Evolutionary conservation across 2,329 filamentous ascomycete genomes (phyloP), one percentile per base, ranked within the genome.

Genomic region (Dactylellina leptospora): DNA sequence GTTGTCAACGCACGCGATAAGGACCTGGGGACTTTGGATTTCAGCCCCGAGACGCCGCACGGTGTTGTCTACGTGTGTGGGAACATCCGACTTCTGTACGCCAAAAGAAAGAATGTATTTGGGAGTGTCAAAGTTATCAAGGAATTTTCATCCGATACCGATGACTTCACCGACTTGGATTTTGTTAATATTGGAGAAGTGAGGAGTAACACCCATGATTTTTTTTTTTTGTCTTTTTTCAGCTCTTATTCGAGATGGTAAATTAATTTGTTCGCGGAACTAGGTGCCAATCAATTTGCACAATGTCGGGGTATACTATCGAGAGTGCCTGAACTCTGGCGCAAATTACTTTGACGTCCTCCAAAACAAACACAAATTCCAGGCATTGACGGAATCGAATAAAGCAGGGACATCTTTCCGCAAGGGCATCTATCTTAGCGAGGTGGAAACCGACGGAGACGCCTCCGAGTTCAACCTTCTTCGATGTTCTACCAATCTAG

Each of bases 251-350:
- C 22, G 33, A 42, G 38, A 1, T 28, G 18, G 30, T 30, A 38
- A 25, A 60, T 38, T 60, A 27, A 60, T 28, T 40, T 60, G 38
- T n/a, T 25, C 13, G 13, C 18, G 36, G 13, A 25, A 60, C 38
- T n/a, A 60, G 56, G 44, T 60, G 16, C 56, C 56, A 36, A 60
- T 60, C 25, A 60, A 60, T 16, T 40, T 60, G 42, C 56, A 60
- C 30, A 20, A 27, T 13, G 56, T 27, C 20, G 56, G 40, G 20
- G 42, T 60, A 23, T 60, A 50, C 44, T 50, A 60, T 60, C 56
- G 56, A 50, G 50, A 50, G 18, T 27, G 3, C 42, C 56, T 50
- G 27, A 20, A 28, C 30, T 50, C 42, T 28, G 18, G 40, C 25
- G 36, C 13, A 25, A 60, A 60, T 27, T 50, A 50, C 30, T 60